Base-by-base conservation (phyloP, 2,329 filamentous ascomycete genomes). In the Neonectria hederae region DNA sequence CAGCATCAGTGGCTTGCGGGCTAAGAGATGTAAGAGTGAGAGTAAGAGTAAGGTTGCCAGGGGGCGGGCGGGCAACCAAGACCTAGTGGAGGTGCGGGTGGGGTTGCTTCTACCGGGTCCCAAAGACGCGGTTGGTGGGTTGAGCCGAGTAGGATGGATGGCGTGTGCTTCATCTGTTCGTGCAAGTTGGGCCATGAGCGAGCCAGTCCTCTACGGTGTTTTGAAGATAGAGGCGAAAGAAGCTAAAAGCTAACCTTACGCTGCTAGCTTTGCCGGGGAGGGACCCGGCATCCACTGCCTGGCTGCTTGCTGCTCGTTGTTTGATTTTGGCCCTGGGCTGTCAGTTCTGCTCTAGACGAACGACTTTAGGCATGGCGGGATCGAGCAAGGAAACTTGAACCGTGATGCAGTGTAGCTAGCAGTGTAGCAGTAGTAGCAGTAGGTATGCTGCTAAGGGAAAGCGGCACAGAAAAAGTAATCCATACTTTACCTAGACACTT, bases 211-310 rank as follows among this genome's bases (percentile, higher is more conserved):
- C 30, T 32, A 54, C 42, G 48, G 57, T 26, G 42, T 35, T 57
- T 62, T 62, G 38, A 46, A 40, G 43, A 58, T 63, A 14, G 48
- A 19, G 48, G 48, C 48, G 28, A 51, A 51, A 51, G 48, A 51
- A 51, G n/a, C 48, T 51, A 51, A 51, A 51, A 21, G 26, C 10
- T 51, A 51, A 51, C 48, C 48, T 51, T 51, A 51, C 26, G 48
- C 19, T 49, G 48, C 11, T 51, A 51, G 48, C 48, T 51, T 19
- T 32, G 48, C 28, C 26, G 48, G 26, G 48, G 48, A 51, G 48
- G 28, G 14, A 4, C 9, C 21, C 48, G 48, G 48, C 48, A 21
- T 32, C 28, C 26, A 32, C 48, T 51, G 48, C 28, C 48, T 32
- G 19, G 24, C 45, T 13, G n/a, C n/a, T n/a, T n/a, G n/a, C n/a